Evolutionary conservation across 352 stramenopile genomes (phyloP).

Genomic region (Globisporangium viniferum): DNA sequence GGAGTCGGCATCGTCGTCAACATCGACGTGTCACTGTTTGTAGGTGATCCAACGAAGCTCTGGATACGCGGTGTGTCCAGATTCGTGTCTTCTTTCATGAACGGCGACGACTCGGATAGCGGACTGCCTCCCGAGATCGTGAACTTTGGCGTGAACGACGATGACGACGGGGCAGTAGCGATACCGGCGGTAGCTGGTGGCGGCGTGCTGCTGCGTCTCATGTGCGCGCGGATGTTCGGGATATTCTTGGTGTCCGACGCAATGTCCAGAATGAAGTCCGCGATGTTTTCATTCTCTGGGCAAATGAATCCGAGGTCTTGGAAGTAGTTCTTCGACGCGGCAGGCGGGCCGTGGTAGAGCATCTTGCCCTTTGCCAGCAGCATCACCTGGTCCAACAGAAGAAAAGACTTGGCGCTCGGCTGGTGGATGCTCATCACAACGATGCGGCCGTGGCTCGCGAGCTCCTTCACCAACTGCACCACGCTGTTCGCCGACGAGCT

Average conservation of each 20-base stretch:
- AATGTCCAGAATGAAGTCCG: conserved; percentile 80
- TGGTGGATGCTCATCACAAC: conserved; percentile 89
- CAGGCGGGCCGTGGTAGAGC: conserved; percentile 54
- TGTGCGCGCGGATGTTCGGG: conserved; percentile 45
- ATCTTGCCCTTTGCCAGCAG: conserved; percentile 83
- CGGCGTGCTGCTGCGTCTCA: conserved; percentile 34
- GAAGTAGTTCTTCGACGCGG: conserved; percentile 53
- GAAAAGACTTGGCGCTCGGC: conserved; percentile 88
- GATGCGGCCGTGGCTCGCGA: conserved; percentile 79
- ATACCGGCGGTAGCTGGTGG: background rate
- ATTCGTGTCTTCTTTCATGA: conserved; percentile 45
- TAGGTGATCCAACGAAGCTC: conserved; percentile 30
- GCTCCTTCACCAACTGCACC: conserved; percentile 83
- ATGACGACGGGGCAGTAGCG: background rate
- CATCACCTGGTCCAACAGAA: conserved; percentile 88
- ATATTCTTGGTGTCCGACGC: conserved; percentile 64
- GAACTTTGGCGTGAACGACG: conserved; percentile 23
- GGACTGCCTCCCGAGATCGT: conserved; percentile 28
- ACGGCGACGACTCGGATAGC: conserved; percentile 47
- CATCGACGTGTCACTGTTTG: background rate
- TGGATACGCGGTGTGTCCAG: conserved; percentile 46
- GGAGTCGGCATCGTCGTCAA: conserved; percentile 17
- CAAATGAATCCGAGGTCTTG: conserved; percentile 66
- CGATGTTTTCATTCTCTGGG: conserved; percentile 74
- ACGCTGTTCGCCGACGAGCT: conserved; percentile 87